A percentile compares a stretch with the other conserved stretches of the same genome.
These are phyloP conservation scores for Leptographium lundbergii DNA, from an alignment of 2,329 filamentous ascomycete genomes.

Conservation along the genomic window DNA sequence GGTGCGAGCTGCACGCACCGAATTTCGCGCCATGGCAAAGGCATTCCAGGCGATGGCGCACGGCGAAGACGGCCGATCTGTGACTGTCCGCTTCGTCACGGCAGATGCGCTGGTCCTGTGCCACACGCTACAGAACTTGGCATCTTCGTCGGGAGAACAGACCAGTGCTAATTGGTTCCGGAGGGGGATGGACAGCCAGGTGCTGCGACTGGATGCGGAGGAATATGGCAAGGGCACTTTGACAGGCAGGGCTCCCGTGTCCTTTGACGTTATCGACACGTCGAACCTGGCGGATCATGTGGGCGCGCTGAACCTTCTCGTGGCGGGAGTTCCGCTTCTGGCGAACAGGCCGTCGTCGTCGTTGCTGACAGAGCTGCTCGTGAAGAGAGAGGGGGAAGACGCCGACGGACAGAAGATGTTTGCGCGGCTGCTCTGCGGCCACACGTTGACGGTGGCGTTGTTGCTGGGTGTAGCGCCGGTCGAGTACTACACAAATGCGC, in stretches of 20 bases:
- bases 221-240: slow-evolving; percentile 22
- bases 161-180: slow-evolving; percentile 22
- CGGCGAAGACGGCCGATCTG: not conserved
- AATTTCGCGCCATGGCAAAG: slow-evolving; percentile 33
- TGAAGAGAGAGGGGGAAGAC: slow-evolving; percentile 14
- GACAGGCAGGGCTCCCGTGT: slow-evolving; percentile 19
- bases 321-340: slow-evolving; percentile 34
- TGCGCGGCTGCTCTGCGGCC: slow-evolving; percentile 30
- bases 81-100: slow-evolving; percentile 32
- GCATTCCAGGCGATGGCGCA: slow-evolving; percentile 22
- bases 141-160: slow-evolving; percentile 12
- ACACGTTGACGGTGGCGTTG: slow-evolving; percentile 32
- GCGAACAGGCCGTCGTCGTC: slow-evolving; percentile 28
- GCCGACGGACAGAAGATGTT: slow-evolving; percentile 15
- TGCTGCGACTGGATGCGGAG: slow-evolving; percentile 27
- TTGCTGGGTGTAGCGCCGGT: slow-evolving; percentile 37
- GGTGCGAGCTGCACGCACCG: slow-evolving; percentile 23
- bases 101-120: slow-evolving; percentile 39
- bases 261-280: slow-evolving; percentile 46
- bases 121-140: slow-evolving; percentile 30
- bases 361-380: slow-evolving; percentile 34
- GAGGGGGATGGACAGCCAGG: slow-evolving; percentile 24
- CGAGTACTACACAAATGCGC: slow-evolving; percentile 38
- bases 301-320: slow-evolving; percentile 31
- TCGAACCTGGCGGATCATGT: slow-evolving; percentile 31